Conservation (phyloP, 352 stramenopile genomes). For the Pythium oligandrum region DNA sequence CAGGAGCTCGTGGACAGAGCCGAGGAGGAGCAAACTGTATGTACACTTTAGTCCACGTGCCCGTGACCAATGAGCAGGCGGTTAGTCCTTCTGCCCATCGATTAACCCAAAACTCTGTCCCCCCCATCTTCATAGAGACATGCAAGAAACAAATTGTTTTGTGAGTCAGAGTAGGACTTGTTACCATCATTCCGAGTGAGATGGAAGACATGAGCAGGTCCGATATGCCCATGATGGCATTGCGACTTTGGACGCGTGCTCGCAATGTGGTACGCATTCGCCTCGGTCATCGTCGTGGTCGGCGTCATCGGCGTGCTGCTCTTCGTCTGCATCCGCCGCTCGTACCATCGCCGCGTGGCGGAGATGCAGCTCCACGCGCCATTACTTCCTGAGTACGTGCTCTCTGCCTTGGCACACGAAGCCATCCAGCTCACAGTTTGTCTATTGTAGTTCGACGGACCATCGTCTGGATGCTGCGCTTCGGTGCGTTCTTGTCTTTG, state of each 20-base stretch:
- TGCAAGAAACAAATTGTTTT: too few relatives aligned
- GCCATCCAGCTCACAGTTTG: background rate
- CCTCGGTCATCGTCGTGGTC: constrained; percentile 5
- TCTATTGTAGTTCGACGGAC: constrained; percentile 11
- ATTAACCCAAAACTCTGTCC: too few relatives aligned
- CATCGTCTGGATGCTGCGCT: constrained; percentile 33
- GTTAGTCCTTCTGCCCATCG: background rate
- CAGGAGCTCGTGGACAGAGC: constrained; percentile 86
- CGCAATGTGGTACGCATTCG: background rate
- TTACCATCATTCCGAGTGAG: constrained; percentile 85
- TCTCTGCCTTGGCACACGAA: background rate
- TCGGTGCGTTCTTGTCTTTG: background rate
- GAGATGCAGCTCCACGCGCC: constrained; percentile 19
- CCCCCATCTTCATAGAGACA: too few relatives aligned
- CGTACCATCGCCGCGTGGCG: constrained; percentile 5
- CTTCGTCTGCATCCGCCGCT: constrained; percentile 10
- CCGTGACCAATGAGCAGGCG: background rate
- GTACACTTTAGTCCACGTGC: background rate
- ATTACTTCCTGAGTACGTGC: constrained; percentile 17
- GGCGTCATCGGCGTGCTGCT: constrained; percentile 8
- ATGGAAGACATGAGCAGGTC: constrained; percentile 25
- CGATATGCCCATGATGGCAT: background rate
- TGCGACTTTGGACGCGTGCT: background rate
- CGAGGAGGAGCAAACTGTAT: constrained; percentile 44
- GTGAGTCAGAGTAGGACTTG: constrained; percentile 37